Base-by-base conservation (phyloP, 1,139 yeast genomes). In the Geotrichum bryndzae region DNA sequence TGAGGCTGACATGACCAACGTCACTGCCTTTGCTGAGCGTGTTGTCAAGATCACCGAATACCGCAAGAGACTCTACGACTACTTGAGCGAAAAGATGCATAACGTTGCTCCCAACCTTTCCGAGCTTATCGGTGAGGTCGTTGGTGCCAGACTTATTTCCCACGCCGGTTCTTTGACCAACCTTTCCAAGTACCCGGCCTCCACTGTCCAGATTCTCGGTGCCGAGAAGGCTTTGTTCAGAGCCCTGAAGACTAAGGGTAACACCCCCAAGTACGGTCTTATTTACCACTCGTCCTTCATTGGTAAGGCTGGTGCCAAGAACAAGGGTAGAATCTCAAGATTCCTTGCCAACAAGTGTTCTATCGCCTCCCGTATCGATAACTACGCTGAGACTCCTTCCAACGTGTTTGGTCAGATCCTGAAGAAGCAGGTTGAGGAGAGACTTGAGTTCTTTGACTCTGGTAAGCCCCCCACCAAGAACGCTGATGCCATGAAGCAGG, bases 171-270 rank as follows among this genome's bases (percentile, higher is more conserved):
- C 97, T 69, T 82, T 94, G 73, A 87, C 94, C 71, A 90, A 94
- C 68, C 82, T 94, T 72, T 96, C 99, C 67, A 94, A 94, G 81
- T 96, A 96, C 67, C 98, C 99, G 69, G 98, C 99, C 68, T 94
- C 99, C 45, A 94, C 99, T 64, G 90, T 95, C 66, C 99, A 95
- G 82, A 94, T 95, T 72, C 84, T 95, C 75, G 99, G 99, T 79
- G 99, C 99, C 68, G 99, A 95, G 80, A 95, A 95, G 84, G 99
- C 99, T 57, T 83, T 95, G 68, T 95, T 95, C 83, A 87, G 98
- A 81, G 99, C 99, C 68, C 84, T 94, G 76, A 94, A 94, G 83
- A 94, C 99, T 69, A 94, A 94, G 81, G 97, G 96, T 75, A 92
- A 94, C 80, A 94, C 99, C 66, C 99, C 99, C 72, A 94, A 94